Evolutionary conservation across 2,329 filamentous ascomycete genomes (phyloP).

Genomic region (Colletotrichum echinochloae): DNA sequence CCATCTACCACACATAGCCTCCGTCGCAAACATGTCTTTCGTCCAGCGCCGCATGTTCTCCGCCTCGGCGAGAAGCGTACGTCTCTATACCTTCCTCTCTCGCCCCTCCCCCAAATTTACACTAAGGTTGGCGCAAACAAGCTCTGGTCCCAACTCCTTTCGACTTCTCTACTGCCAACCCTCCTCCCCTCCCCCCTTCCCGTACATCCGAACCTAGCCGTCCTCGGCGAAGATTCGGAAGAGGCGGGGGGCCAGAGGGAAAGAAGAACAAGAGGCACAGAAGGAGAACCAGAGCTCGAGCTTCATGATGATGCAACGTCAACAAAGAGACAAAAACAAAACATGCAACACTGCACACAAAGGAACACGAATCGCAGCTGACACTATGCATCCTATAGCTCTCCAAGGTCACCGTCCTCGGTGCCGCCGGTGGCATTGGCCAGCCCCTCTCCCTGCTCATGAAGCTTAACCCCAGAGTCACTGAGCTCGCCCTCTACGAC

Average conservation of each 20-base stretch:
- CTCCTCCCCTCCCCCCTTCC: not conserved
- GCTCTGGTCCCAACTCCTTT: conserved; percentile 24
- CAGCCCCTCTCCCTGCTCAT: conserved; percentile 97
- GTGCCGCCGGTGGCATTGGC: conserved; percentile 97
- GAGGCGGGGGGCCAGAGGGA: not conserved
- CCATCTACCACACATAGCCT: conserved; percentile 35
- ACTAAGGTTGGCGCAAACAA: conserved; percentile 11
- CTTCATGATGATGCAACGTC: conserved; percentile 11
- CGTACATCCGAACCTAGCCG: conserved; percentile 34
- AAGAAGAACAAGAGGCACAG: not conserved
- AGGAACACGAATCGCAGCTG: conserved; percentile 29
- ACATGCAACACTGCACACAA: not conserved
- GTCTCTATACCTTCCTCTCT: conserved; percentile 46
- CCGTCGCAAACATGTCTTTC: conserved; percentile 75
- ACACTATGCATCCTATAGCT: conserved; percentile 66
- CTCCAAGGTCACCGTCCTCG: conserved; percentile 97
- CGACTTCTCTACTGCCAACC: not conserved
- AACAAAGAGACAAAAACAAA: not conserved
- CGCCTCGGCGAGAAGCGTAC: conserved; percentile 80
- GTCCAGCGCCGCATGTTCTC: conserved; percentile 86
- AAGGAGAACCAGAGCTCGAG: not conserved
- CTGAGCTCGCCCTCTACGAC: conserved; percentile 96
- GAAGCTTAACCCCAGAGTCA: conserved; percentile 97
- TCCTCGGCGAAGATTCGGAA: conserved; percentile 16
- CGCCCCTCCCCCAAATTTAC: not conserved